A percentile compares a stretch with the other conserved stretches of the same genome.
Evolutionary conservation across 306 rosid genomes (phyloP).

Genomic region (Betula pendula): DNA sequence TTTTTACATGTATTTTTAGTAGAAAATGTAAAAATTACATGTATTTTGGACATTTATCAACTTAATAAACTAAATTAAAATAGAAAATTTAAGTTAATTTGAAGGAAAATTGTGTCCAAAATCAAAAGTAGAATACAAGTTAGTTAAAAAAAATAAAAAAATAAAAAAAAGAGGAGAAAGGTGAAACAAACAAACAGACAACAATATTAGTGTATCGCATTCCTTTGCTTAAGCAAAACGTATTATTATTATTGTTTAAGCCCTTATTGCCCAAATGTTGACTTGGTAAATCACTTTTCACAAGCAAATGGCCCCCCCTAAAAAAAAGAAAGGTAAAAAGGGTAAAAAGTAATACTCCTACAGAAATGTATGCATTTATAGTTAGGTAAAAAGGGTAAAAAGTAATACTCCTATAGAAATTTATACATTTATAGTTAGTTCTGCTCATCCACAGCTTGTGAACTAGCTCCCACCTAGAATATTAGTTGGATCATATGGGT

Average conservation of each 20-base stretch:
- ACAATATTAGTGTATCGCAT: background rate
- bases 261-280: constrained; percentile 11
- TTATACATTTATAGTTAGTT: background rate
- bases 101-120: no score
- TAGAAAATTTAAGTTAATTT: no score
- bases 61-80: no score
- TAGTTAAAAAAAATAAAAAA: background rate
- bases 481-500: constrained; percentile 15
- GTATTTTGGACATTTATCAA: no score
- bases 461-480: constrained; percentile 19
- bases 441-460: constrained; percentile 17
- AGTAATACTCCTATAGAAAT: background rate
- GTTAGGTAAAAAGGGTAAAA: background rate
- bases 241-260: background rate
- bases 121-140: constrained; percentile 4
- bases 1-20: no score
- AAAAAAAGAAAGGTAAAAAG: no score
- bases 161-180: background rate
- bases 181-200: background rate
- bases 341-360: background rate
- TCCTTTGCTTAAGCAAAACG: constrained; percentile 25
- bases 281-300: constrained; percentile 7
- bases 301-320: background rate
- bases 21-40: no score
- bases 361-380: background rate